Evolutionary conservation across 2,329 filamentous ascomycete species (phyloP), one percentile per base, ranked within the genome.

Genomic region (Talaromyces verruculosus): DNA sequence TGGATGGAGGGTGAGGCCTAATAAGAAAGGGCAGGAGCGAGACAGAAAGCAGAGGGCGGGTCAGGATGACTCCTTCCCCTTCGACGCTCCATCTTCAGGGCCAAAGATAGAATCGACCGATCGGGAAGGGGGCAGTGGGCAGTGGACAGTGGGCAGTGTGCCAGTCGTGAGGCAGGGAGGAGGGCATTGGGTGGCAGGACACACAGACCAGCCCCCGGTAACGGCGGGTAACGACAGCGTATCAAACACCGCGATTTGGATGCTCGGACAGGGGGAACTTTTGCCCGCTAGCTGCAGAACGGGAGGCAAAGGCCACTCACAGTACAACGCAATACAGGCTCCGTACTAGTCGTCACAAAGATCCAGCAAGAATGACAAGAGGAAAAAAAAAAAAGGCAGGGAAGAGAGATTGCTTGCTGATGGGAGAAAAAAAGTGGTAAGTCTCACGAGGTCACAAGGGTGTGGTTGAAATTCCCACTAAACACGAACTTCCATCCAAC

Each of bases 101-200:
- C 47, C 67, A 67, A 68, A 71, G 66, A 68, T 69, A 72, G 68
- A 68, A 60, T 39, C 61, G 41, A 45, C 65, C 35, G 51, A 57
- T 43, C 33, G 39, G 61, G 61, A 33, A 57, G 25, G 61, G 49
- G 49, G 39, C 59, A 47, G 55, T 58, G 57, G 57, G 37, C 57
- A 43, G 57, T 60, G 37, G 33, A 22, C 35, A 28, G 30, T 39
- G 39, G 22, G 35, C 37, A 33, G 30, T 33, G 30, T 25, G 33
- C 7, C 59, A 47, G 47, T 47, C 25, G 25, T 4, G 35, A 41
- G 61, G 65, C 65, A 65, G 33, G 70, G 67, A 69, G 70, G 67
- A 66, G 53, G 61, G 57, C 57, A 37, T 30, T 66, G 58, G 61
- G 68, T 67, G 61, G 66, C 59, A 61, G 57, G 68, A 55, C 55